Evolutionary conservation across 495 filamentous ascomycete species (phyloP).

Genomic region (Talaromyces liani): DNA sequence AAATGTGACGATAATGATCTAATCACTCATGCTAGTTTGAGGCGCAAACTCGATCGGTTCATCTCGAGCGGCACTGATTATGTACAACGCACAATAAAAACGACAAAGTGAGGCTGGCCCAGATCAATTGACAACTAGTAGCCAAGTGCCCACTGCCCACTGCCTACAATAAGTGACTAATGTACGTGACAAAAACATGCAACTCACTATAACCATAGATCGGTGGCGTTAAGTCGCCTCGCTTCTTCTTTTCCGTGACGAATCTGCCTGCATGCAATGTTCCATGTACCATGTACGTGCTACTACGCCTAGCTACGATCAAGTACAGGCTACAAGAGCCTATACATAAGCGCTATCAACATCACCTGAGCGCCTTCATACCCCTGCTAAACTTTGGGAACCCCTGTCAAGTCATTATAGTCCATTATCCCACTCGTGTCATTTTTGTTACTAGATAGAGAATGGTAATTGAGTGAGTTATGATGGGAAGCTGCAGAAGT

Average conservation of each 20-base stretch:
- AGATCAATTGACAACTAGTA: not conserved
- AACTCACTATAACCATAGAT: not conserved
- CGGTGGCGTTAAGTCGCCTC: not conserved
- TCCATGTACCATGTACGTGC: not conserved
- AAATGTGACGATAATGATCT: not conserved
- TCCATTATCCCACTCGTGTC: not conserved
- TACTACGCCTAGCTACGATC: not conserved
- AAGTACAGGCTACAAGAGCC: not conserved
- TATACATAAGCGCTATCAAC: not conserved
- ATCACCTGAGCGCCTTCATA: not conserved
- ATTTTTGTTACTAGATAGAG: not conserved
- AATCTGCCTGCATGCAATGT: conserved; percentile 5
- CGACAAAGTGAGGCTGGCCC: not conserved
- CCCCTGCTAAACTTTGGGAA: not conserved
- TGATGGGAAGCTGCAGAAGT: not conserved
- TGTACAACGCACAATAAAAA: not conserved
- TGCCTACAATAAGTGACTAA: not conserved
- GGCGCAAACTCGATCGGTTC: not conserved
- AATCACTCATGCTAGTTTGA: not conserved
- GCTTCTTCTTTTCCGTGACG: conserved; percentile 1
- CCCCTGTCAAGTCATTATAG: not conserved
- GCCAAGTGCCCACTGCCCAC: too few species aligned
- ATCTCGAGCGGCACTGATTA: not conserved
- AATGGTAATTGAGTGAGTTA: not conserved
- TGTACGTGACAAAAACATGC: conserved; percentile 1